A percentile compares a stretch with the other conserved stretches of the same genome.
These are phyloP conservation scores for Chaetomium olivaceum DNA, from an alignment of 2,329 filamentous ascomycete species.

Conservation along the genomic window DNA sequence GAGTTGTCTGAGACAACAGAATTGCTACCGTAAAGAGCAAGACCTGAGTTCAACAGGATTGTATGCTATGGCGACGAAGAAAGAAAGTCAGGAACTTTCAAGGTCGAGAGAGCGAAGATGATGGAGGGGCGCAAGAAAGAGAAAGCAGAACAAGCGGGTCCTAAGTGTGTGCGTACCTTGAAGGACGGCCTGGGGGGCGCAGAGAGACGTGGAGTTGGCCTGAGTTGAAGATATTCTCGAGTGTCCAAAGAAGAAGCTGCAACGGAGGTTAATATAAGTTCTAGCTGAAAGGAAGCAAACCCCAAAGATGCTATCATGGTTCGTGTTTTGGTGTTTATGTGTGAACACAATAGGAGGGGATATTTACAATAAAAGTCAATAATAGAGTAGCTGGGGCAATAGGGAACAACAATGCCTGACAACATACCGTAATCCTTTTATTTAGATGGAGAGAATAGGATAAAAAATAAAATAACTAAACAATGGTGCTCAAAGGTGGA, in stretches of 20 bases:
- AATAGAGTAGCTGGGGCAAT: background rate
- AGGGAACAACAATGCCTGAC: background rate
- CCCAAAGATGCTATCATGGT: background rate
- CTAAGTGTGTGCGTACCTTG: background rate
- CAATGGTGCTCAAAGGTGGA: background rate
- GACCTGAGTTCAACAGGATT: background rate
- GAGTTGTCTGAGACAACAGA: background rate
- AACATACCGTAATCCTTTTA: background rate
- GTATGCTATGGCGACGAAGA: background rate
- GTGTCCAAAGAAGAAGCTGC: background rate
- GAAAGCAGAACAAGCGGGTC: background rate
- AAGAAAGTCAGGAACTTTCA: background rate
- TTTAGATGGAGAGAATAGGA: background rate
- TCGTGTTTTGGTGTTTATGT: background rate
- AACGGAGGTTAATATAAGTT: background rate
- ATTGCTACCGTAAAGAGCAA: background rate
- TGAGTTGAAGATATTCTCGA: background rate
- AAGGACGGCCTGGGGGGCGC: background rate
- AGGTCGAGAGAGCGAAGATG: background rate
- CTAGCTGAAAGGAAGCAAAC: background rate
- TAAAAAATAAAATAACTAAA: background rate
- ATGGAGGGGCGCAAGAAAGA: background rate
- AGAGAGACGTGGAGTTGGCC: background rate
- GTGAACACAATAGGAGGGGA: background rate
- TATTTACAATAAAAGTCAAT: background rate